Conservation (phyloP, 257 asterid species). For the Craterostigma plantagineum region DNA sequence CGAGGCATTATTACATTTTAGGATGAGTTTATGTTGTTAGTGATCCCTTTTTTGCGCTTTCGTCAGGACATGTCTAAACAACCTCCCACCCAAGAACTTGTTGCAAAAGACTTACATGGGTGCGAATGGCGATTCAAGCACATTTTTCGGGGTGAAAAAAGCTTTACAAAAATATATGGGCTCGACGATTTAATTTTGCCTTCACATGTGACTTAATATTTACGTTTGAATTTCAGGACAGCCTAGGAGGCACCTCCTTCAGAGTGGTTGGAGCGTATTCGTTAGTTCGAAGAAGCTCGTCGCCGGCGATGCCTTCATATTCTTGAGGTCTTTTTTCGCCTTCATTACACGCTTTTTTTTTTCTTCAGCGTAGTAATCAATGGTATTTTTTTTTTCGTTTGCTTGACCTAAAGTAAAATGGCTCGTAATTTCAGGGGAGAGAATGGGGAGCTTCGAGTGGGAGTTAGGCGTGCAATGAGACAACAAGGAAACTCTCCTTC, state of each 20-base stretch:
- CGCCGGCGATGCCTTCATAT: conserved; percentile 96
- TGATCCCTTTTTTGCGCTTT: no score
- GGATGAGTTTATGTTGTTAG: background rate
- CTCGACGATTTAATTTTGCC: background rate
- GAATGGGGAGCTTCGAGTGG: conserved; percentile 91
- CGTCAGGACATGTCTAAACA: conserved; percentile 61
- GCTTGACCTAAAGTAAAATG: background rate
- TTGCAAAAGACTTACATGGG: conserved; percentile 14
- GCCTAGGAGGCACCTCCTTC: conserved; percentile 91
- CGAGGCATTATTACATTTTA: background rate
- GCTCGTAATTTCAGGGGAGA: conserved; percentile 45
- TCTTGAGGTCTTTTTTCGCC: conserved; percentile 37
- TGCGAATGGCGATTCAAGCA: conserved; percentile 1
- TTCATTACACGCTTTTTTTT: no score
- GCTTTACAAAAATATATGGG: background rate
- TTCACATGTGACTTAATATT: background rate
- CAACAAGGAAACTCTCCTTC: conserved; percentile 87
- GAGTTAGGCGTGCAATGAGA: conserved; percentile 96
- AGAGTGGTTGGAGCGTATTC: conserved; percentile 98
- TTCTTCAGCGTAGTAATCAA: no score
- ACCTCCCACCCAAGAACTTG: conserved; percentile 53
- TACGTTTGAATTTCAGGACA: conserved; percentile 48
- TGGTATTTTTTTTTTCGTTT: background rate
- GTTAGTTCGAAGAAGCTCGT: conserved; percentile 98
- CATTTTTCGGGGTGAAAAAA: conserved; percentile 1